Evolutionary conservation across 306 rosid genomes (phyloP).

Genomic region (Gynostemma pentaphyllum): DNA sequence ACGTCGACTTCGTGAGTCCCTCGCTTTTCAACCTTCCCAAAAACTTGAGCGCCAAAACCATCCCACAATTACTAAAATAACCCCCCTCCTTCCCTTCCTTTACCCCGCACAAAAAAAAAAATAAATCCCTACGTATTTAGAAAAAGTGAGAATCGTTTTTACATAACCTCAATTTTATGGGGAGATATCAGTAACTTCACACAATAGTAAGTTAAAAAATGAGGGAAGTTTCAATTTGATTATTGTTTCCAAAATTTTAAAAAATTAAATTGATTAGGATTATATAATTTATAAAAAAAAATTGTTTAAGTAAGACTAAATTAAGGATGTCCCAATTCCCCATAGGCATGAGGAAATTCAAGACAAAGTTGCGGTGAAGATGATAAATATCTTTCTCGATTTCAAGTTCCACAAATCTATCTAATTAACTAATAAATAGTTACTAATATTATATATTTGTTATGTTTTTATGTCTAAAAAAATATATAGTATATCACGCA

Average conservation of each 20-base stretch:
- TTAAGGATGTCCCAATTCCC: too few relatives aligned
- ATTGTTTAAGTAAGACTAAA: too few relatives aligned
- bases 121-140: neutral
- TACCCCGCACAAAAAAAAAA: neutral
- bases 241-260: neutral
- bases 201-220: neutral
- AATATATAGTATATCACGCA: too few relatives aligned
- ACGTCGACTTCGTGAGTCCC: slow-evolving; percentile 6
- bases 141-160: neutral
- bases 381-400: too few relatives aligned
- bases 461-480: too few relatives aligned
- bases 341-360: too few relatives aligned
- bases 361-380: too few relatives aligned
- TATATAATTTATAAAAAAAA: too few relatives aligned
- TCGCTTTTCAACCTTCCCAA: slow-evolving; percentile 1
- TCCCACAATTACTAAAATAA: neutral
- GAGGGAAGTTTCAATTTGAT: neutral
- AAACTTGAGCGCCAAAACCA: slow-evolving; percentile 30
- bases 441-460: too few relatives aligned
- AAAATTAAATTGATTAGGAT: neutral
- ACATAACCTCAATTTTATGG: neutral
- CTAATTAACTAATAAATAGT: too few relatives aligned
- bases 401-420: too few relatives aligned
- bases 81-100: neutral
- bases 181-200: neutral